Evolutionary conservation across 768 basidiomycete species (phyloP), one percentile per base, ranked within the genome.

Genomic region (Macrocybe gigantea): DNA sequence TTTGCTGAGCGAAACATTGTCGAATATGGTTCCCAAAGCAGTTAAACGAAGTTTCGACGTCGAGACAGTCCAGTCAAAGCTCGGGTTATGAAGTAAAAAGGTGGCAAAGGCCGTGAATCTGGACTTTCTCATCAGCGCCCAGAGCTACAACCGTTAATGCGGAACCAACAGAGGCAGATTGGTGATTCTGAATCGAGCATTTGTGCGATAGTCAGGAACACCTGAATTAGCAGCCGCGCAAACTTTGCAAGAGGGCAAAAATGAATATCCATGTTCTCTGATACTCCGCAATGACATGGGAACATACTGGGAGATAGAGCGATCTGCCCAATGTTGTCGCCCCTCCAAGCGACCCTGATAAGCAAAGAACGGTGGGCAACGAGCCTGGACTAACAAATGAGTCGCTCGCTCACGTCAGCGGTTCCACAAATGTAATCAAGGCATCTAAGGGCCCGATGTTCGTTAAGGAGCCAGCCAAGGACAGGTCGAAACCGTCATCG

Each of bases 391-490:
- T 30, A 9, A 22, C 33, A 39, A 32, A 37, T n/a, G 13, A 5
- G 31, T 11, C 8, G 33, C 32, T 37, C 10, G 62, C 75, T 45
- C 64, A 83, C 79, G 56, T 75, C 39, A 86, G 64, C 1, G 82
- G 82, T 38, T 84, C 79, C 10, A 69, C 66, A 57, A 88, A 88
- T 10, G 75, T 74, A 42, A 88, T 86, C 41, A 73, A 55, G 3
- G 83, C 84, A 64, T 88, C 85, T 44, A 88, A 69, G 14, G 85
- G 84, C 0, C 85, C 85, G 5, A 75, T 62, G 43, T 80, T 77
- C 1, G 78, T 81, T 45, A 85, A 58, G 9, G 82, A 79, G 10
- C 83, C 83, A 14, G 67, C 69, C 5, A 88, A 66, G 2, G 75
- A 62, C 22, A 87, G 62, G 58, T 82, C 75, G 55, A 88, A 87